Evolutionary conservation across 2,329 filamentous ascomycete species (phyloP), one percentile per base, ranked within the genome.

Genomic region (Dactylella cylindrospora): DNA sequence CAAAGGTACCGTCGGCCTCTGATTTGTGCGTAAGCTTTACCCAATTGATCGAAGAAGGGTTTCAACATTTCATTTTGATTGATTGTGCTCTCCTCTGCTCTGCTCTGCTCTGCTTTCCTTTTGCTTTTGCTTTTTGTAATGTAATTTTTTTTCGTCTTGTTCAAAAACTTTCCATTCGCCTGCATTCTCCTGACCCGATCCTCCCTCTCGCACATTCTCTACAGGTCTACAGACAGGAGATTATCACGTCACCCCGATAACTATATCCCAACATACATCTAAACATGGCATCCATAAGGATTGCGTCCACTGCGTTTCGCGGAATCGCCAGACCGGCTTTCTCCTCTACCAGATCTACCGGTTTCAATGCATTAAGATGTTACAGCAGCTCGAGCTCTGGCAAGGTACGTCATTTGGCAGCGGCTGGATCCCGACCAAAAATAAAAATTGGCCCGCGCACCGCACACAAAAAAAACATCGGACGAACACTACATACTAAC

Each of bases 351-450:
- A 47, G 57, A 20, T 62, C 49, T 23, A 35, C 47, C 29, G 57
- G 57, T 43, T 49, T 62, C 49, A 62, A 52, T 13, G 57, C 57
- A 17, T 20, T 43, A 12, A 39, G 57, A 25, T 62, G 57, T 25
- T 46, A 49, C 25, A 62, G 57, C 49, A 62, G 35, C 49, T 23
- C 49, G 28, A 15, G 15, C 29, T 52, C 50, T 15, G 39, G 50
- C 39, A 62, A 62, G 43, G 57, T 62, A 62, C 57, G 57, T 62
- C 57, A 62, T 62, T 52, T 20, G 33, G 9, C 33, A 20, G 12
- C n/a, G n/a, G n/a, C n/a, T n/a, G n/a, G n/a, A n/a, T n/a, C n/a
- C n/a, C n/a, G n/a, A n/a, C n/a, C n/a, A n/a, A n/a, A n/a, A n/a
- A n/a, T n/a, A n/a, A n/a, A n/a, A n/a, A n/a, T n/a, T n/a, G n/a